phyloP scores from a whole-genome alignment of 2,329 filamentous ascomycete genomes.

The Fusarium subtropicale region DNA sequence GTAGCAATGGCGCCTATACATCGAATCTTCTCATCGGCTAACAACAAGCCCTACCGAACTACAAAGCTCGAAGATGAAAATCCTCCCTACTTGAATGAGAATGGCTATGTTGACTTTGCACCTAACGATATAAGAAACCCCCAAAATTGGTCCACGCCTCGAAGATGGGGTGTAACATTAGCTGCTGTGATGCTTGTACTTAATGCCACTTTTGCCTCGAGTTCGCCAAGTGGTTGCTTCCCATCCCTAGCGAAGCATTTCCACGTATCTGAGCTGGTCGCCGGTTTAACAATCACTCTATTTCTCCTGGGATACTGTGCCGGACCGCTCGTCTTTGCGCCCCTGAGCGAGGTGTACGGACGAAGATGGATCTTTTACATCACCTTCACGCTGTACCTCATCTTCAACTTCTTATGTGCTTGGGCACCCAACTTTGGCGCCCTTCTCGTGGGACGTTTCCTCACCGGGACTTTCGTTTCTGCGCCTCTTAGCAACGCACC shows the following conservation, averaged over 20 bases:
- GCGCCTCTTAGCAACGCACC: slow-evolving; percentile 85
- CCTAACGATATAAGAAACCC: slow-evolving; percentile 16
- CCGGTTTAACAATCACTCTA: slow-evolving; percentile 32
- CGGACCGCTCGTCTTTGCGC: slow-evolving; percentile 79
- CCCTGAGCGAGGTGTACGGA: slow-evolving; percentile 77
- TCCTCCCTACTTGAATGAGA: slow-evolving; percentile 20
- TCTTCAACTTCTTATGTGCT: slow-evolving; percentile 82
- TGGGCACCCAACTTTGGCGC: slow-evolving; percentile 78
- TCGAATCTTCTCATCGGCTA: slow-evolving; percentile 26
- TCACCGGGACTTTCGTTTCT: slow-evolving; percentile 83
- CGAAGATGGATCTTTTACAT: slow-evolving; percentile 67
- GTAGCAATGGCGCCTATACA: slow-evolving; percentile 28
- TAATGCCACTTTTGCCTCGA: slow-evolving; percentile 30
- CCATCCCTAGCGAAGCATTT: slow-evolving; percentile 25
- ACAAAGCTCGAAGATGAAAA: slow-evolving; percentile 20
- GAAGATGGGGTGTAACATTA: slow-evolving; percentile 15
- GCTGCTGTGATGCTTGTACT: slow-evolving; percentile 26
- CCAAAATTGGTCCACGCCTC: slow-evolving; percentile 17
- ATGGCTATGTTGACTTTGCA: slow-evolving; percentile 28
- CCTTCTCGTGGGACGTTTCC: slow-evolving; percentile 77
- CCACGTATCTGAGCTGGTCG: slow-evolving; percentile 25
- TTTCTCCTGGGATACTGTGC: slow-evolving; percentile 61
- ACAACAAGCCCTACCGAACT: slow-evolving; percentile 30
- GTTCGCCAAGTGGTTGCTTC: slow-evolving; percentile 27
- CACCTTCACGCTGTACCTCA: slow-evolving; percentile 72